Conservation (phyloP, 495 filamentous ascomycete genomes). For the Penicillium silybi region DNA sequence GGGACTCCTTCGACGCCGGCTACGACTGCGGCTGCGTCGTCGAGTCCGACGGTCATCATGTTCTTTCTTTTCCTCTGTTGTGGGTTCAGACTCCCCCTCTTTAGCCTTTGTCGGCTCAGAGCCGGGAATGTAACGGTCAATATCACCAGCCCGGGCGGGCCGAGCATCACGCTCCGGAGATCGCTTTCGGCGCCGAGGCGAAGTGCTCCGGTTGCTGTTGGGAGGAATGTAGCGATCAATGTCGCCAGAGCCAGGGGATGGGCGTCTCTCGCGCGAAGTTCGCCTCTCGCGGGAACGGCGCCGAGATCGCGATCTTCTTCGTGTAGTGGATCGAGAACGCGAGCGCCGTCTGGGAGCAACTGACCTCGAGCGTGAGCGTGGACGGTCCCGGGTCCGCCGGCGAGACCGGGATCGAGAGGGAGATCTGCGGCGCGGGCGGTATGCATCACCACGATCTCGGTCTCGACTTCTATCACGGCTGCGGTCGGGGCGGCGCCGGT, state of each 20-base stretch:
- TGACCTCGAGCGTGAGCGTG: constrained; percentile 13
- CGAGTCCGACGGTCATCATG: constrained; percentile 17
- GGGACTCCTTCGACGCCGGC: constrained; percentile 10
- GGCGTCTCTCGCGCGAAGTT: constrained; percentile 15
- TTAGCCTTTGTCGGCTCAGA: constrained; percentile 29
- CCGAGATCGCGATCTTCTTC: constrained; percentile 30
- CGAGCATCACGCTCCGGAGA: constrained; percentile 29
- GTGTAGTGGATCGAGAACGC: constrained; percentile 24
- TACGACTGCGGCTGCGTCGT: constrained; percentile 16
- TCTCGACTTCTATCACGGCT: constrained; percentile 29
- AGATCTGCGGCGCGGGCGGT: constrained; percentile 22
- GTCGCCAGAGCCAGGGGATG: constrained; percentile 33
- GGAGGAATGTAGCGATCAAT: constrained; percentile 51
- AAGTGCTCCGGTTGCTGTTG: constrained; percentile 42
- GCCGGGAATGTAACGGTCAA: constrained; percentile 55
- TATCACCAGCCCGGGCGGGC: constrained; percentile 31
- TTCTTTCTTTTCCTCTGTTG: constrained; percentile 29
- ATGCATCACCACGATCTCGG: constrained; percentile 23
- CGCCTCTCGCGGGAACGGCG: constrained; percentile 19
- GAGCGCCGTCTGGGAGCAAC: constrained; percentile 16
- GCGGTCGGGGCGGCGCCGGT: constrained; percentile 24
- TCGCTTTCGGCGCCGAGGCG: constrained; percentile 41
- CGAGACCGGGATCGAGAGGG: constrained; percentile 14
- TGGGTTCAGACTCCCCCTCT: constrained; percentile 17
- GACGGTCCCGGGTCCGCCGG: constrained; percentile 17